phyloP scores from a whole-genome alignment of 2,329 filamentous ascomycete species.

The Sclerotinia trifoliorum region DNA sequence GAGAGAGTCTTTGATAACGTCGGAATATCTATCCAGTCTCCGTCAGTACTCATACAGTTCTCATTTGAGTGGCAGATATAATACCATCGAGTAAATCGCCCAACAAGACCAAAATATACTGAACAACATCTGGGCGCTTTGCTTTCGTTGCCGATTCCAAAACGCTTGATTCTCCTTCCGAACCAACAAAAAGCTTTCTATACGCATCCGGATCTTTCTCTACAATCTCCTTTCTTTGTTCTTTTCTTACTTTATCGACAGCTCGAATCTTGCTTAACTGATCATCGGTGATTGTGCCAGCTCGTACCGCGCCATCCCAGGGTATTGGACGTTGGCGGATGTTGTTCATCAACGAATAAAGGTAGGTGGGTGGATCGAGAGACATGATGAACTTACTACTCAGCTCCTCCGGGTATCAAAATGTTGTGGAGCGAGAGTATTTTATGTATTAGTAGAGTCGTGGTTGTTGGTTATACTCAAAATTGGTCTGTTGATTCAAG shows the following conservation, averaged over 20 bases:
- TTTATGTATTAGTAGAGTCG: background rate
- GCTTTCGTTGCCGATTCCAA: conserved; percentile 69
- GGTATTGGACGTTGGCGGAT: conserved; percentile 94
- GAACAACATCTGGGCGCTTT: conserved; percentile 85
- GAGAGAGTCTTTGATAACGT: conserved; percentile 74
- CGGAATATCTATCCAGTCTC: conserved; percentile 64
- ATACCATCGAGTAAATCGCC: conserved; percentile 84
- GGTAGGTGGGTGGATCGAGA: conserved; percentile 86
- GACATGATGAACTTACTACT: conserved; percentile 60
- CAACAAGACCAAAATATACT: conserved; percentile 89
- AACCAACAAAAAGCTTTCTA: conserved; percentile 74
- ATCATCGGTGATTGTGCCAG: conserved; percentile 88
- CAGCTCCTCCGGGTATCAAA: conserved; percentile 23
- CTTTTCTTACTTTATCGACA: conserved; percentile 93
- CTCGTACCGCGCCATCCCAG: conserved; percentile 94
- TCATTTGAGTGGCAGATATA: conserved; percentile 20
- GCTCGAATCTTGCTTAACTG: conserved; percentile 95
- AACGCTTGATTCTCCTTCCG: conserved; percentile 66
- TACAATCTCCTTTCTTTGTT: conserved; percentile 80
- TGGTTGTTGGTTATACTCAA: conserved; percentile 14
- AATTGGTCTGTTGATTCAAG: conserved; percentile 22
- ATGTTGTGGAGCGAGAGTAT: conserved; percentile 18
- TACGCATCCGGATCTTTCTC: conserved; percentile 80
- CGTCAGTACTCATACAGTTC: conserved; percentile 18
- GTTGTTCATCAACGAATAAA: conserved; percentile 89